Base-by-base conservation (phyloP, 1,284 basidiomycete species). In the Puccinia hordei region DNA sequence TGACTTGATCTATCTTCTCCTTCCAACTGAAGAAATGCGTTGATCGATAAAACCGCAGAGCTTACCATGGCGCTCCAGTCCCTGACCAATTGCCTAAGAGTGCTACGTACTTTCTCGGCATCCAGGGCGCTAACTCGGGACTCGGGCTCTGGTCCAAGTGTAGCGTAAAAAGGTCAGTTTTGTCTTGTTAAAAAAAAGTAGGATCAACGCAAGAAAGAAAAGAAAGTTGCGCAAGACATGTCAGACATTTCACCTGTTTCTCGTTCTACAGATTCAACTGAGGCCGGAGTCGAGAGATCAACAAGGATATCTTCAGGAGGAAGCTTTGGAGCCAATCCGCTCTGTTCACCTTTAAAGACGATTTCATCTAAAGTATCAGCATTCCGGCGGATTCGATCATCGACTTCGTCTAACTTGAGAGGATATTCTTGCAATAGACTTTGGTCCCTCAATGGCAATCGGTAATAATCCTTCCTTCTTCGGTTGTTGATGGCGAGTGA, bases 61-160 rank as follows among this genome's bases (percentile, higher is more conserved):
- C 85, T n/a, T 76, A 92, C 92, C 87, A 93, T 90, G 82, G 88
- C 88, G 80, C 92, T 92, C 94, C 94, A 97, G 84, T 96, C 94
- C 17, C 94, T 89, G 12, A 94, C 94, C 77, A 95, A 91, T 83
- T 95, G 93, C 84, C 95, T 93, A 55, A 97, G 86, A 0, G 93
- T 95, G 84, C 92, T 94, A 81, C 93, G 57, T 46, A 79, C 76
- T 51, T 79, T 79, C 22, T 79, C 76, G 22, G 68, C 76, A 10
- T 79, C 76, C 22, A 46, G 55, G 10, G 49, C 46, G 22, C 44
- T 51, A 27, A 53, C 44, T 33, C 51, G 69, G 38, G 69, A 22
- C 17, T 71, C 27, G n/a, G 6, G 38, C 44, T 71, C 68, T 71
- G 46, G n/a, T 30, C 22, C 44, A 49, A 71, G 27, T 38, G 41